Evolutionary conservation across 441 rosid genomes (phyloP).

Genomic region (Manihot esculenta): DNA sequence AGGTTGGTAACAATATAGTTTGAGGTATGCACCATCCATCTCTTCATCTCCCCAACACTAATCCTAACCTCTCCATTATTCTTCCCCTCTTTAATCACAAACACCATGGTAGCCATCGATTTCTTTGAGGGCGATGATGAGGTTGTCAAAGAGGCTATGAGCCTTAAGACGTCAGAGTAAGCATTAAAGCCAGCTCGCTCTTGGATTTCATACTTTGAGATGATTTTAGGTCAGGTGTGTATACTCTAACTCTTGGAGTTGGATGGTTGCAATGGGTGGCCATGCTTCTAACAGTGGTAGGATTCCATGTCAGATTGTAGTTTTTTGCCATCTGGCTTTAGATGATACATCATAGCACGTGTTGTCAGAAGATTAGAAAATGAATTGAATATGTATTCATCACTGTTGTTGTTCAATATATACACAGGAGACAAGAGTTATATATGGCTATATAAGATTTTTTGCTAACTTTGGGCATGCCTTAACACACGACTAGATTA

Average conservation of each 20-base stretch:
- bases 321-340: too few species aligned
- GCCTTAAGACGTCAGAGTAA: constrained; percentile 92
- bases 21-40: constrained; percentile 99
- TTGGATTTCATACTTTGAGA: constrained; percentile 77
- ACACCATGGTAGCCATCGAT: constrained; percentile 87
- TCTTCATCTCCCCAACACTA: constrained; percentile 59
- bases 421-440: too few species aligned
- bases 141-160: constrained; percentile 69
- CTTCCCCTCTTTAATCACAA: constrained; percentile 59
- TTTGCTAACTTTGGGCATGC: too few species aligned
- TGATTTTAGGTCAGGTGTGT: constrained; percentile 79
- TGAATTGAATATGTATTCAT: too few species aligned
- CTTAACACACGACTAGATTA: too few species aligned
- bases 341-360: too few species aligned
- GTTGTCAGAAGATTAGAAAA: too few species aligned
- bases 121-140: constrained; percentile 83
- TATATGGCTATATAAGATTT: too few species aligned
- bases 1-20: too few species aligned
- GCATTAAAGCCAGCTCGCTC: constrained; percentile 90
- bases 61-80: constrained; percentile 36
- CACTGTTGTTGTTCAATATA: too few species aligned
- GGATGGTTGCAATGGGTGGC: constrained; percentile 14
- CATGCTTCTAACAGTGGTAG: constrained; percentile 20
- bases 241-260: constrained; percentile 95
- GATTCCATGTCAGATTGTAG: too few species aligned